Evolutionary conservation across 2,329 filamentous ascomycete genomes (phyloP).

Genomic region (Podosphaera leucotricha): DNA sequence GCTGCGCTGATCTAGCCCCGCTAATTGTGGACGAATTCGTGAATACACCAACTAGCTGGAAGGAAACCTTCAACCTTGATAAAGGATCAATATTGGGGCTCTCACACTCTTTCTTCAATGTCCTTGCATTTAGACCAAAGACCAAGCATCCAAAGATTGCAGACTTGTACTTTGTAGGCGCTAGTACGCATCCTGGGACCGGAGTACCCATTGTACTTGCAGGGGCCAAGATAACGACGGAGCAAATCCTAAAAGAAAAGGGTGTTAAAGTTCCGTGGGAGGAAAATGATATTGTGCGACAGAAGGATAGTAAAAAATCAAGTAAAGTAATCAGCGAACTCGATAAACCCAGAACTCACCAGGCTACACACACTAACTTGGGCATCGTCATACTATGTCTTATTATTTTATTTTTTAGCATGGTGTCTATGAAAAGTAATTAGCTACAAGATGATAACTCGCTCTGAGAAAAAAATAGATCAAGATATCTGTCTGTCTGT

Average conservation of each 20-base stretch:
- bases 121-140: slow-evolving; percentile 39
- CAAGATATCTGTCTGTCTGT: no score
- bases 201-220: slow-evolving; percentile 53
- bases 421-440: neutral
- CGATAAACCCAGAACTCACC: neutral
- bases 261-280: slow-evolving; percentile 7
- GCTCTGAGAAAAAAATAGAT: no score
- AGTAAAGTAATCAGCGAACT: neutral
- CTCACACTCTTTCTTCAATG: slow-evolving; percentile 51
- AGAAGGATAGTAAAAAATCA: neutral
- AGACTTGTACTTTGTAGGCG: slow-evolving; percentile 46
- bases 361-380: neutral
- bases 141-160: slow-evolving; percentile 22
- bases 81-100: slow-evolving; percentile 51
- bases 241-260: slow-evolving; percentile 22
- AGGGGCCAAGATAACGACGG: slow-evolving; percentile 37
- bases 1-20: slow-evolving; percentile 22
- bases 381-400: neutral
- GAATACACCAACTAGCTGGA: slow-evolving; percentile 44
- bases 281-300: neutral
- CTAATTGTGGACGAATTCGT: slow-evolving; percentile 28
- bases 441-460: neutral
- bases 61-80: slow-evolving; percentile 46
- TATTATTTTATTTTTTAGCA: neutral
- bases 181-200: slow-evolving; percentile 52